Percentiles rank a stretch among this genome's conserved stretches.
These are phyloP conservation scores for Nitzschia sp. DNA, from an alignment of 108 stramenopile species.

Conservation along the genomic window DNA sequence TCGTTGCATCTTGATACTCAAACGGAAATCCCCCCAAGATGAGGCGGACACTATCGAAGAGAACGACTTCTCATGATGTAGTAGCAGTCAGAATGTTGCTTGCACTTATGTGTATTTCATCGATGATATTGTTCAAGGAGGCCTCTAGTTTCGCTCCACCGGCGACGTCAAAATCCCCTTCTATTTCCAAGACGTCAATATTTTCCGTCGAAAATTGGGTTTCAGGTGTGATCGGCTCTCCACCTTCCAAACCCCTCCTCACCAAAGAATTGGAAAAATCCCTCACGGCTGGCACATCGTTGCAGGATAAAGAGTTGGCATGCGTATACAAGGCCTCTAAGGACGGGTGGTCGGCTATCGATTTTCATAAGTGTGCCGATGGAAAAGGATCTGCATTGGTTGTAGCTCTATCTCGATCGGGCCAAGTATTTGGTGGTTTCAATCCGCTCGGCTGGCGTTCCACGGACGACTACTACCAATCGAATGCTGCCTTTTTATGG, in stretches of 20 bases:
- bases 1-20: too few species aligned
- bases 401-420: constrained; percentile 48
- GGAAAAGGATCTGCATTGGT: constrained; percentile 72
- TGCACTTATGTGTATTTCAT: too few species aligned
- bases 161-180: not conserved
- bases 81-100: too few species aligned
- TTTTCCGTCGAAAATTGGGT: not conserved
- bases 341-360: constrained; percentile 78
- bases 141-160: not conserved
- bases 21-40: too few species aligned
- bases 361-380: constrained; percentile 74
- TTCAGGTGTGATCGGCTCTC: not conserved
- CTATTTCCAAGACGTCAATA: not conserved
- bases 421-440: constrained; percentile 71
- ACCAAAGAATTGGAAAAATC: not conserved
- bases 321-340: constrained; percentile 63
- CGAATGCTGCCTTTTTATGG: constrained; percentile 78
- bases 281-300: not conserved
- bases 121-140: not conserved
- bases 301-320: constrained; percentile 17
- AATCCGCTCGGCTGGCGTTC: constrained; percentile 76
- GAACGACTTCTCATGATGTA: too few species aligned
- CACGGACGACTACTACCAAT: constrained; percentile 71
- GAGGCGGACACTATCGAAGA: too few species aligned
- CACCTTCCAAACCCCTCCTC: constrained; percentile 6